phyloP scores from a whole-genome alignment of 2,329 filamentous ascomycete species.

The Aspergillus tubingensis region DNA sequence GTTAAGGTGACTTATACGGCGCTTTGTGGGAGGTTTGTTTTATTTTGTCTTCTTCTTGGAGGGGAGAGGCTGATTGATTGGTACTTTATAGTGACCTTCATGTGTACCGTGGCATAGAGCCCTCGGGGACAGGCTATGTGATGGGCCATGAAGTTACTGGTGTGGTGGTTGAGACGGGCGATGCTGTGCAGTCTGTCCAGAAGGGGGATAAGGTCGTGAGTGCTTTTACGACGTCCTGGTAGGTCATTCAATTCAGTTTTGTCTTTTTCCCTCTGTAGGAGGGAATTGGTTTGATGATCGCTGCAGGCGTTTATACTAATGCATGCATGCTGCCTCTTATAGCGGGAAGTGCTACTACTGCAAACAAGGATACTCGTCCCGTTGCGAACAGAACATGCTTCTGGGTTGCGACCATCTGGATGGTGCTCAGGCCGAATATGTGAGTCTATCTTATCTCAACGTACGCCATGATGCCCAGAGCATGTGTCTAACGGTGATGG shows the following conservation, averaged over 20 bases:
- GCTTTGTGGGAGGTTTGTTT: constrained; percentile 78
- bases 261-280: neutral
- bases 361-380: constrained; percentile 71
- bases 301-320: constrained; percentile 6
- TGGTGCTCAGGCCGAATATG: constrained; percentile 79
- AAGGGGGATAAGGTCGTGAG: constrained; percentile 78
- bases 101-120: constrained; percentile 79
- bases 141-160: constrained; percentile 86
- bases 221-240: constrained; percentile 82
- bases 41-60: neutral
- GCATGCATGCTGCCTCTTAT: constrained; percentile 7
- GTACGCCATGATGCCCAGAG: neutral
- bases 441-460: constrained; percentile 25
- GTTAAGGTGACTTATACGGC: constrained; percentile 82
- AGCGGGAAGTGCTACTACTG: constrained; percentile 83
- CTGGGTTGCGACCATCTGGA: constrained; percentile 72
- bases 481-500: neutral
- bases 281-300: neutral
- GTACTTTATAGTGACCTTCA: constrained; percentile 70
- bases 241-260: constrained; percentile 29
- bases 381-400: constrained; percentile 69
- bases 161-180: constrained; percentile 67
- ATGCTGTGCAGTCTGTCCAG: constrained; percentile 66
- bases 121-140: constrained; percentile 64
- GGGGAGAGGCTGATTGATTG: neutral